Base-by-base conservation (phyloP, 2,329 filamentous ascomycete species). In the Nigrospora oryzae region DNA sequence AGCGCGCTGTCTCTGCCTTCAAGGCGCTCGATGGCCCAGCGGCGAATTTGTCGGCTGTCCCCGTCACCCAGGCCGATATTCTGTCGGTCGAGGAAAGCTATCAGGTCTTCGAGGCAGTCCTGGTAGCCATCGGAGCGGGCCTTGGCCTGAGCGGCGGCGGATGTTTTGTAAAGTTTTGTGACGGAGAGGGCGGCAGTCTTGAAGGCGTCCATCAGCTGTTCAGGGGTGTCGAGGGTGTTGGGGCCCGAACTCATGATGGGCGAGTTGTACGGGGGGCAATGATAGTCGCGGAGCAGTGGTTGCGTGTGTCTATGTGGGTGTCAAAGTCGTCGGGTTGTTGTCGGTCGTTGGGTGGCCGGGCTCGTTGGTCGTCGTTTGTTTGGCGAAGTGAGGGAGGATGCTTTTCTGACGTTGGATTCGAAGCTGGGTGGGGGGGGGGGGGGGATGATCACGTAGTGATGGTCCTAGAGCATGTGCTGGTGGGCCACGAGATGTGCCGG, bases 161-260 rank as follows among this genome's bases (percentile, higher is more conserved):
- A 91, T 35, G 84, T 90, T 67, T 95, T 96, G 71, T 97, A 97
- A 13, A 98, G 81, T 59, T 94, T 95, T 40, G 93, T 97, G 45
- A 97, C 90, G 6, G 89, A 95, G 32, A 96, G 75, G 16, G 93
- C 93, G 32, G 93, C 93, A 14, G 86, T 82, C 64, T 89, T 93
- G 75, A 98, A 98, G 47, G 88, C 84, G 55, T 91, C 84, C 46
- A 96, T 80, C 40, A 96, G 80, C 59, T 81, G 75, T 58, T 83
- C 80, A 15, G 77, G 74, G 15, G 70, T 68, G 38, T 72, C 71
- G 10, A 42, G 32, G 19, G n/a, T 28, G 52, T 53, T 48, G 47
- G 56, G 61, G n/a, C 54, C 67, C 60, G 57, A 53, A 54, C 49
- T 53, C 53, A 59, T 59, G 36, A 52, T 46, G 32, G 56, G 60